A percentile compares a stretch with the other conserved stretches of the same genome.
phyloP scores from a whole-genome alignment of 225 moss, liverwort and hornwort species.

The Physcomitrellopsis africana region DNA sequence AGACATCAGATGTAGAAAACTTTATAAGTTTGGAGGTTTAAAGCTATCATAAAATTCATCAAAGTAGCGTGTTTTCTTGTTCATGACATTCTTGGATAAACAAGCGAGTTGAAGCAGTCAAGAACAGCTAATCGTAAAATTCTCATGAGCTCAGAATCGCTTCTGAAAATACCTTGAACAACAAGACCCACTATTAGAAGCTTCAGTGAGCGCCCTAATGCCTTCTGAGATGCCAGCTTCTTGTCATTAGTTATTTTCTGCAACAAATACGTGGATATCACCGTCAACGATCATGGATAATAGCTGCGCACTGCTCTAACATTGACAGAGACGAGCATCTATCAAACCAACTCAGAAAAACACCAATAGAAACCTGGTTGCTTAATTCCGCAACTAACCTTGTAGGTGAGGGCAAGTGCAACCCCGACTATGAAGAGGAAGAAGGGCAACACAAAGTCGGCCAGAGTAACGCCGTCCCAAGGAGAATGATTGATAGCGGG shows the following conservation, averaged over 20 bases:
- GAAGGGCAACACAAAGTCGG: slow-evolving; percentile 58
- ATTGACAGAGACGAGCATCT: neutral
- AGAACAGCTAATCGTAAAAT: neutral
- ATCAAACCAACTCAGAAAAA: neutral
- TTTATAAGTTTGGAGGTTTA: neutral
- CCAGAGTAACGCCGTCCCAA: slow-evolving; percentile 52
- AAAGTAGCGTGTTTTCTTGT: neutral
- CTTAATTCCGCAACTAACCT: slow-evolving; percentile 24
- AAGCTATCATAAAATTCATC: neutral
- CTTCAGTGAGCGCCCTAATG: slow-evolving; percentile 30
- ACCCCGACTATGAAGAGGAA: slow-evolving; percentile 60
- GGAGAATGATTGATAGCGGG: slow-evolving; percentile 50
- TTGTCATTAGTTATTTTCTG: slow-evolving; percentile 41
- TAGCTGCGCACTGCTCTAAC: neutral
- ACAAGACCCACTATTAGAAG: slow-evolving; percentile 40
- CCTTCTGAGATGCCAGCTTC: slow-evolving; percentile 41
- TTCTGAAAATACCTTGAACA: slow-evolving; percentile 38
- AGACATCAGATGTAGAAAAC: neutral
- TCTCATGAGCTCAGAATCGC: too few relatives aligned
- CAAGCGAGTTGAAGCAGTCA: neutral
- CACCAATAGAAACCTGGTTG: neutral
- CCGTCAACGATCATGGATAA: neutral
- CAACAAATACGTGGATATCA: neutral
- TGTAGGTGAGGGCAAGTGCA: slow-evolving; percentile 53
- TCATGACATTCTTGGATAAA: slow-evolving; percentile 1